phyloP scores from a whole-genome alignment of 2,329 filamentous ascomycete species.

The Truncatella angustata region DNA sequence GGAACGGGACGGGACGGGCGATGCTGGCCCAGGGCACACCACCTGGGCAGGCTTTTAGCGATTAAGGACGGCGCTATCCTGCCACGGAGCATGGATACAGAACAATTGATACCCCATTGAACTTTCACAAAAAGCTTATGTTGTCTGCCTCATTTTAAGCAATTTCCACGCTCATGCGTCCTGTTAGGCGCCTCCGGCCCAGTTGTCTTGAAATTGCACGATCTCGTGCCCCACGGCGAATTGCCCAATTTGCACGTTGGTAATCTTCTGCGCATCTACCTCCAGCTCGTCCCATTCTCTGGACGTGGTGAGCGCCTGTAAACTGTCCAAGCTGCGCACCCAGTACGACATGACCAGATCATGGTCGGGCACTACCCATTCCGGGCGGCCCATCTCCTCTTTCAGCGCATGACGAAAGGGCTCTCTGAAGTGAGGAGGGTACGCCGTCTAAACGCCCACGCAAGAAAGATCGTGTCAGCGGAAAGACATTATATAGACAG shows the following conservation, averaged over 20 bases:
- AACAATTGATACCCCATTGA: too few species aligned
- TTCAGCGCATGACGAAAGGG: conserved; percentile 6
- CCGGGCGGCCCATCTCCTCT: conserved; percentile 5
- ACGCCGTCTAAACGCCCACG: conserved; percentile 9
- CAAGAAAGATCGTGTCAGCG: not conserved
- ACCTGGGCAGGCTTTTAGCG: too few species aligned
- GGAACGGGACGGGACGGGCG: too few species aligned
- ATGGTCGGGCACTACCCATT: conserved; percentile 12
- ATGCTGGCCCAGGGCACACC: too few species aligned
- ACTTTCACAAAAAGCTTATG: too few species aligned
- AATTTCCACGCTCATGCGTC: not conserved
- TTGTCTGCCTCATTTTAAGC: too few species aligned
- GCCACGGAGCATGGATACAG: too few species aligned
- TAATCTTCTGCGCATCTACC: not conserved
- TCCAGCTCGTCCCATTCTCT: conserved; percentile 11
- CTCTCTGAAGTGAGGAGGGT: conserved; percentile 5
- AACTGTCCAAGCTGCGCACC: not conserved
- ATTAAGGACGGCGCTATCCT: too few species aligned
- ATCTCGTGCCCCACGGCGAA: conserved; percentile 10
- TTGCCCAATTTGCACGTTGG: conserved; percentile 7
- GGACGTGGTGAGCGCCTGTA: conserved; percentile 1
- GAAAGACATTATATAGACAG: not conserved
- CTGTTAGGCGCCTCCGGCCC: not conserved
- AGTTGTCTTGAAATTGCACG: conserved; percentile 6
- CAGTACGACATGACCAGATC: conserved; percentile 8